These are phyloP conservation scores for Arthrobotrys conoides DNA, from an alignment of 2,329 filamentous ascomycete genomes.

Conservation along the genomic window DNA sequence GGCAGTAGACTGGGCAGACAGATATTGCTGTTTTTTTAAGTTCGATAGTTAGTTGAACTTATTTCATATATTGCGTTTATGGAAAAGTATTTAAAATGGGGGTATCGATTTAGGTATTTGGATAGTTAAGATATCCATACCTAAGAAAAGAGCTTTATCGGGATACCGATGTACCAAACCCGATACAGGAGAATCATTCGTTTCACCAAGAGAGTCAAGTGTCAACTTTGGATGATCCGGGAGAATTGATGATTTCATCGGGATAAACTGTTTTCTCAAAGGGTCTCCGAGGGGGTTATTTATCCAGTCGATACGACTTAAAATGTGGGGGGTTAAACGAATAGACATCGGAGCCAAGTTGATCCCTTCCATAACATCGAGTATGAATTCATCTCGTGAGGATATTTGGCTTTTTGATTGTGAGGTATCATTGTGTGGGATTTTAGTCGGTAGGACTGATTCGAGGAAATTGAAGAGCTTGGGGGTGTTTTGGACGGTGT, in stretches of 20 bases:
- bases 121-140: too few species aligned
- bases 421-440: conserved; percentile 67
- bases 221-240: conserved; percentile 72
- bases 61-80: too few species aligned
- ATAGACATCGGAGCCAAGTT: conserved; percentile 74
- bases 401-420: conserved; percentile 66
- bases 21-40: too few species aligned
- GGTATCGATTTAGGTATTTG: too few species aligned
- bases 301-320: conserved; percentile 74
- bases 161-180: conserved; percentile 76
- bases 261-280: conserved; percentile 75
- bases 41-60: too few species aligned
- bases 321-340: conserved; percentile 74
- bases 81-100: too few species aligned
- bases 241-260: conserved; percentile 71
- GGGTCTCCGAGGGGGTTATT: conserved; percentile 73
- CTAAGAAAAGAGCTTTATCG: conserved; percentile 61
- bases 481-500: conserved; percentile 70
- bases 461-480: conserved; percentile 71
- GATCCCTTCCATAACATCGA: conserved; percentile 72
- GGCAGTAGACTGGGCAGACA: too few species aligned
- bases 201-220: conserved; percentile 75
- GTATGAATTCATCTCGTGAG: conserved; percentile 72
- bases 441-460: conserved; percentile 70
- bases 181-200: conserved; percentile 72